phyloP scores from a whole-genome alignment of 331 rosid genomes.

The Rosa hybrid region DNA sequence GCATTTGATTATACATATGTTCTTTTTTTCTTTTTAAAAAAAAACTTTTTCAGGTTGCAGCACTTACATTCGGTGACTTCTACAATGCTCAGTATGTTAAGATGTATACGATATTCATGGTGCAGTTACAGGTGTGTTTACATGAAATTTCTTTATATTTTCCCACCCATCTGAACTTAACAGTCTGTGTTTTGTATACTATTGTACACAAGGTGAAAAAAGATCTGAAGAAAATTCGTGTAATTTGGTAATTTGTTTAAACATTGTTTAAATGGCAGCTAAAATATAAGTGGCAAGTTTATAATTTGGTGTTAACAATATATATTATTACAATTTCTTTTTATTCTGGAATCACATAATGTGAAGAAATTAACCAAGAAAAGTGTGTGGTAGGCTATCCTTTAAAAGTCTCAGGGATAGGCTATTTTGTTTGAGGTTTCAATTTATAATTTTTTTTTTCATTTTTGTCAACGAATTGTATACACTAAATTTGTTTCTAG shows the following conservation, averaged over 20 bases:
- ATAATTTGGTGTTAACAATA: not conserved
- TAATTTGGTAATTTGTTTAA: not conserved
- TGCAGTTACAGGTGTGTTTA: conserved; percentile 79
- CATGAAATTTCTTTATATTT: not conserved
- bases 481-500: not conserved
- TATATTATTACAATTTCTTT: not conserved
- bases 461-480: not conserved
- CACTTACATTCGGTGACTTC: conserved; percentile 77
- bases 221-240: not conserved
- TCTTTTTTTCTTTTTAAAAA: not conserved
- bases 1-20: not conserved
- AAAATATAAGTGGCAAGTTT: not conserved
- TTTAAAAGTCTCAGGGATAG: not conserved
- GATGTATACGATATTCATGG: conserved; percentile 90
- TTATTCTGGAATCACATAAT: not conserved
- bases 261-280: not conserved
- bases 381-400: not conserved
- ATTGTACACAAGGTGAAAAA: not conserved
- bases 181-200: not conserved
- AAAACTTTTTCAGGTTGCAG: conserved; percentile 63
- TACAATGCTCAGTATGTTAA: conserved; percentile 76
- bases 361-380: not conserved
- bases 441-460: not conserved
- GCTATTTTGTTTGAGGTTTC: not conserved
- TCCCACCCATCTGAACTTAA: not conserved